These are phyloP conservation scores for Talaromyces adpressus DNA, from an alignment of 495 filamentous ascomycete genomes.

Conservation along the genomic window DNA sequence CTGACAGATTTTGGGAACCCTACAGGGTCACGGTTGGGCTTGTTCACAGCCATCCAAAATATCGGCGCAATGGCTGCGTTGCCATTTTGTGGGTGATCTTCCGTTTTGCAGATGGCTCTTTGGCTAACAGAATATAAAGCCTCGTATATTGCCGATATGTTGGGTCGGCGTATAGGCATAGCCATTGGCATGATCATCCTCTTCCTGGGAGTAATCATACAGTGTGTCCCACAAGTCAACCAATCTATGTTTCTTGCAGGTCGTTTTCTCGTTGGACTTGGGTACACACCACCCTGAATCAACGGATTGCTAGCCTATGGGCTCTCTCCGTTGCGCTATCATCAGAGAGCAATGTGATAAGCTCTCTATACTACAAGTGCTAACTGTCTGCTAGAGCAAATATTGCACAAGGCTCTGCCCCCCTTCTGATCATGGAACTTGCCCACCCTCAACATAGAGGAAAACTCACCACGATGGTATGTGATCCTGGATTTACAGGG, in stretches of 20 bases:
- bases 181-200: slow-evolving; percentile 11
- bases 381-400: too few relatives aligned
- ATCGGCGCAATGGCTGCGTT: slow-evolving; percentile 21
- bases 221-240: slow-evolving; percentile 8
- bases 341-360: too few relatives aligned
- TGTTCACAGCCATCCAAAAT: slow-evolving; percentile 20
- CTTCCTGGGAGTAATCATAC: slow-evolving; percentile 15
- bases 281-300: too few relatives aligned
- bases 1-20: slow-evolving; percentile 24
- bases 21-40: slow-evolving; percentile 17
- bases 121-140: too few relatives aligned
- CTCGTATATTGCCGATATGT: slow-evolving; percentile 13
- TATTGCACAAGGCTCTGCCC: slow-evolving; percentile 25
- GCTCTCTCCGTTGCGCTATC: too few relatives aligned
- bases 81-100: too few relatives aligned
- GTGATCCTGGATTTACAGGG: too few relatives aligned
- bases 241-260: slow-evolving; percentile 13
- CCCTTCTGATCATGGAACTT: slow-evolving; percentile 55
- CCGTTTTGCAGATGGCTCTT: too few relatives aligned
- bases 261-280: slow-evolving; percentile 14
- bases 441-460: slow-evolving; percentile 56
- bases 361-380: too few relatives aligned
- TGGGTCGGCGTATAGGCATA: slow-evolving; percentile 12
- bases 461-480: slow-evolving; percentile 51
- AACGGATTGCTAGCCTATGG: too few relatives aligned